Conservation (phyloP, 106 monocot genomes). For the Ottelia alismoides region DNA sequence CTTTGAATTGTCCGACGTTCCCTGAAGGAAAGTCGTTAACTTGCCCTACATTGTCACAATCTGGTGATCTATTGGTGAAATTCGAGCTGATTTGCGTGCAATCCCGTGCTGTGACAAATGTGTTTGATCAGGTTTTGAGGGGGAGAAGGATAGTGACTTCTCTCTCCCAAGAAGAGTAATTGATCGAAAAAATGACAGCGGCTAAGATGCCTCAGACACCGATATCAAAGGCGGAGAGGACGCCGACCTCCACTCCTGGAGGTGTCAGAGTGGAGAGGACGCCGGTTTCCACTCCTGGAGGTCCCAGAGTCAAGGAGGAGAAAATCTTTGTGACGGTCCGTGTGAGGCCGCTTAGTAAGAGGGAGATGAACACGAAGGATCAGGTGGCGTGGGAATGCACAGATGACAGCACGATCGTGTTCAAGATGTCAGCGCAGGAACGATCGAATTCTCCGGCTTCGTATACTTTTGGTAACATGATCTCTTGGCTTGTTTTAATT, state of each 20-base stretch:
- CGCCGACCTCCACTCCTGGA: slow-evolving; percentile 41
- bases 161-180: neutral
- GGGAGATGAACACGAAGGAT: slow-evolving; percentile 53
- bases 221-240: slow-evolving; percentile 43
- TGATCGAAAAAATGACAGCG: neutral
- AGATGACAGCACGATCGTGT: slow-evolving; percentile 54
- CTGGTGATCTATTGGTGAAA: no score
- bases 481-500: neutral
- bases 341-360: slow-evolving; percentile 73
- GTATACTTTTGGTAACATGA: slow-evolving; percentile 61
- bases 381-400: slow-evolving; percentile 77
- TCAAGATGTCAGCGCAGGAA: slow-evolving; percentile 44
- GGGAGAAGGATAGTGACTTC: no score
- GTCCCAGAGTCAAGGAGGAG: slow-evolving; percentile 49
- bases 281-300: slow-evolving; percentile 40
- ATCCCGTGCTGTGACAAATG: no score
- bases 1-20: no score
- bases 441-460: slow-evolving; percentile 33
- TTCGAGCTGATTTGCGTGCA: no score
- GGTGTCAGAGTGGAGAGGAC: slow-evolving; percentile 37
- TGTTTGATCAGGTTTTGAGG: no score
- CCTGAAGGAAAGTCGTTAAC: no score
- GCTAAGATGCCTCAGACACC: slow-evolving; percentile 45
- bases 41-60: no score
- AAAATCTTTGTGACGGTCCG: slow-evolving; percentile 87